Conservation (phyloP, 2,329 filamentous ascomycete genomes). For the Claviceps monticola region DNA sequence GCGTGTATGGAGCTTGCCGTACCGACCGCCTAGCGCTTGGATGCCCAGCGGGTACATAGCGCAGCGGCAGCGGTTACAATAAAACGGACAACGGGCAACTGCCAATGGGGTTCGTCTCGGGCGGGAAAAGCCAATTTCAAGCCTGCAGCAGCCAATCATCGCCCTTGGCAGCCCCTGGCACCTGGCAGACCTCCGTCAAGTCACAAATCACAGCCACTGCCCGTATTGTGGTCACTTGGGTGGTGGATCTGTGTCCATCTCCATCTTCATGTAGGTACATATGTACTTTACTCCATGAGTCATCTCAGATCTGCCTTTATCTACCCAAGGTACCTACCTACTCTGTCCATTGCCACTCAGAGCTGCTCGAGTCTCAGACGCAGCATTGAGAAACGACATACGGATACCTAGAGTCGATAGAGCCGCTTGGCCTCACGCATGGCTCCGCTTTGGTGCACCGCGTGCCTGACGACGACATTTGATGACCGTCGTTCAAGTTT, state of each 20-base stretch:
- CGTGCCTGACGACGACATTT: neutral
- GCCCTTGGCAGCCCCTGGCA: neutral
- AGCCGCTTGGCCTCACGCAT: neutral
- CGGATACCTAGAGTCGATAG: neutral
- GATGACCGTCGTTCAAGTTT: too few species aligned
- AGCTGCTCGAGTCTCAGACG: neutral
- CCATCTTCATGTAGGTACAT: neutral
- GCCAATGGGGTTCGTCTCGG: neutral
- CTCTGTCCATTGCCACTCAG: neutral
- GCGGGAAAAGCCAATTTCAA: constrained; percentile 9
- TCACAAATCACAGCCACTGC: too few species aligned
- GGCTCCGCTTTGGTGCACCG: neutral
- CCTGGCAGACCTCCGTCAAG: neutral
- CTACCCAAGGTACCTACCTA: too few species aligned
- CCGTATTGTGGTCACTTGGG: neutral
- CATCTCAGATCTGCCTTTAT: neutral
- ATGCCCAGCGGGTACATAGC: too few species aligned
- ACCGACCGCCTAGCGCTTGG: neutral
- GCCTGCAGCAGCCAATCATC: constrained; percentile 6
- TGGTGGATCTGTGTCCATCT: neutral
- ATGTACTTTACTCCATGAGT: too few species aligned
- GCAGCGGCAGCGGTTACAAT: neutral
- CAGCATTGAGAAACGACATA: neutral
- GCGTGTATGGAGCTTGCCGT: neutral
- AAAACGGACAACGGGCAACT: neutral